phyloP scores from a whole-genome alignment of 805 yeast species.

The Metschnikowia santaceciliae region DNA sequence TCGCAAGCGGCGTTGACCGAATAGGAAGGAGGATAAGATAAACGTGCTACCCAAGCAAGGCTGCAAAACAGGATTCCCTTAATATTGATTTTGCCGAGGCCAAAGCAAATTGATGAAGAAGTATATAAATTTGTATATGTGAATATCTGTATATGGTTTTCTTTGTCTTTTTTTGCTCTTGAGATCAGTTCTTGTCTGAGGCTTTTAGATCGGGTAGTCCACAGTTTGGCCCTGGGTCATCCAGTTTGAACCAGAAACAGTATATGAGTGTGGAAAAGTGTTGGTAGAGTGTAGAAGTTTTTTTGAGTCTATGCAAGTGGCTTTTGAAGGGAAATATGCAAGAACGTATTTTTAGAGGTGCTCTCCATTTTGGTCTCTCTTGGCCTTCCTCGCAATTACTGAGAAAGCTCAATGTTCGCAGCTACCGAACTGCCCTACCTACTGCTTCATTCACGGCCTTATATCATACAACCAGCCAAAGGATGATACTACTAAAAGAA shows the following conservation, averaged over 20 bases:
- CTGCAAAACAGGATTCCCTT: not conserved
- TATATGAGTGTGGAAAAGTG: not conserved
- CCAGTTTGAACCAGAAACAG: not conserved
- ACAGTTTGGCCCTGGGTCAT: not conserved
- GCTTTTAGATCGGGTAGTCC: not conserved
- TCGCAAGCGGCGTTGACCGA: slow-evolving; percentile 10
- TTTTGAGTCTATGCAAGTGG: not conserved
- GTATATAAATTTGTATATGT: no score
- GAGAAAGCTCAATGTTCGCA: not conserved
- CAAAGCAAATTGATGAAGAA: no score
- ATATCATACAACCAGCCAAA: no score
- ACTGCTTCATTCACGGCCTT: no score
- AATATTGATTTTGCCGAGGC: no score
- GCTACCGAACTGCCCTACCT: not conserved
- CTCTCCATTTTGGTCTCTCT: not conserved
- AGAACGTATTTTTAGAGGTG: not conserved
- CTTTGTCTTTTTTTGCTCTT: no score
- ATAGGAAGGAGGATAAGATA: slow-evolving; percentile 6
- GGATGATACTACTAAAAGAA: no score
- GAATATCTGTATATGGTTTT: no score
- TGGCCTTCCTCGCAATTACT: not conserved
- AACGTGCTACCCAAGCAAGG: not conserved
- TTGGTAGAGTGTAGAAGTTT: not conserved
- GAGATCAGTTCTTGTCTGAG: no score
- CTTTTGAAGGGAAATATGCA: not conserved